phyloP scores from a whole-genome alignment of 2,329 filamentous ascomycete genomes.

The Talaromyces sp. region DNA sequence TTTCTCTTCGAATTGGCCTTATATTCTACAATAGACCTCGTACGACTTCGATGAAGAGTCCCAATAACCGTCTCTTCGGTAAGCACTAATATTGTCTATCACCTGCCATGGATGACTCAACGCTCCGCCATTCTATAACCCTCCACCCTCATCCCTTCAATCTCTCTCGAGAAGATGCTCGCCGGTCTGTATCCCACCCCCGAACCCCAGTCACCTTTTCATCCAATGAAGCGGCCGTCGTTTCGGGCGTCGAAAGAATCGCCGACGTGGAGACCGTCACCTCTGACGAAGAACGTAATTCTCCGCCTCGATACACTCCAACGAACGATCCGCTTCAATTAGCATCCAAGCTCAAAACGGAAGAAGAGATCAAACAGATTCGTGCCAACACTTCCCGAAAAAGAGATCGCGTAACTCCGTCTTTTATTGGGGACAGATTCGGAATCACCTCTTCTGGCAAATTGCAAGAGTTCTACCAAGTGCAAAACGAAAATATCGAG shows the following conservation, averaged over 20 bases:
- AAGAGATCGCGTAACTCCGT: slow-evolving; percentile 51
- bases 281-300: slow-evolving; percentile 46
- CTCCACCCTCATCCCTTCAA: slow-evolving; percentile 22
- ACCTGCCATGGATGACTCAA: slow-evolving; percentile 17
- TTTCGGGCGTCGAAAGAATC: slow-evolving; percentile 37
- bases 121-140: slow-evolving; percentile 20
- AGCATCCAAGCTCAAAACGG: slow-evolving; percentile 70
- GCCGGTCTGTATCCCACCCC: slow-evolving; percentile 9
- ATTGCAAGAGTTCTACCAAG: slow-evolving; percentile 78
- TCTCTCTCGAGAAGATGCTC: slow-evolving; percentile 14
- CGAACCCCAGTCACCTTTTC: slow-evolving; percentile 12
- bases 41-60: background rate
- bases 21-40: background rate
- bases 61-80: background rate
- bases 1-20: background rate
- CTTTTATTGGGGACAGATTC: slow-evolving; percentile 26
- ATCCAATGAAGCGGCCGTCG: slow-evolving; percentile 35
- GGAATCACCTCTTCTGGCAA: slow-evolving; percentile 39
- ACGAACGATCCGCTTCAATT: slow-evolving; percentile 81
- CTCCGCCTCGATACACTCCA: slow-evolving; percentile 54
- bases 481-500: slow-evolving; percentile 91
- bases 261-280: slow-evolving; percentile 22
- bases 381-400: slow-evolving; percentile 77
- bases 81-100: background rate
- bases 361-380: slow-evolving; percentile 71